Conservation (phyloP, 2,329 filamentous ascomycete genomes). For the Beauveria asiatica region DNA sequence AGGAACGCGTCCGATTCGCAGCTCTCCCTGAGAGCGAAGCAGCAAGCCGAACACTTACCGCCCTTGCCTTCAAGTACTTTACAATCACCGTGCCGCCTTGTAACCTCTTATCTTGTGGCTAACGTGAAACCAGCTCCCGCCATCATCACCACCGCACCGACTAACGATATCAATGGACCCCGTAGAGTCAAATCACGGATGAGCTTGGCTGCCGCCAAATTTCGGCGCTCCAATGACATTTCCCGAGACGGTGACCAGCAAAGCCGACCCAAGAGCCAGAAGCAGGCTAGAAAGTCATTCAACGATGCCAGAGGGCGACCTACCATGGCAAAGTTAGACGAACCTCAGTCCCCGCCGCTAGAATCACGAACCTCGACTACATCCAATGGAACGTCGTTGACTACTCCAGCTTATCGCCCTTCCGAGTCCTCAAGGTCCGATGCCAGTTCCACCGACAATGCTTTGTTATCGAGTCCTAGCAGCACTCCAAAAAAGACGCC, state of each 20-base stretch:
- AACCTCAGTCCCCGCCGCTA: constrained; percentile 34
- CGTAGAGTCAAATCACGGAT: constrained; percentile 50
- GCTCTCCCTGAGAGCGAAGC: constrained; percentile 65
- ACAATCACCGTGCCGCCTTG: constrained; percentile 13
- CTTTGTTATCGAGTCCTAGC: constrained; percentile 49
- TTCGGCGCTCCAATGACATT: constrained; percentile 44
- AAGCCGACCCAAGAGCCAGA: constrained; percentile 3
- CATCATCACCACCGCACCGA: constrained; percentile 91
- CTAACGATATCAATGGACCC: constrained; percentile 48
- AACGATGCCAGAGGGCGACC: constrained; percentile 30
- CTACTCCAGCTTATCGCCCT: constrained; percentile 36
- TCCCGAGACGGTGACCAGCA: constrained; percentile 19
- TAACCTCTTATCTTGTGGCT: constrained; percentile 16
- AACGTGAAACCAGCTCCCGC: constrained; percentile 42
- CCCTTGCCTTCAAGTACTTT: constrained; percentile 49
- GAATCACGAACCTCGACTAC: constrained; percentile 21
- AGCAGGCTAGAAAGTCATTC: constrained; percentile 32
- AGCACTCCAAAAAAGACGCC: constrained; percentile 51
- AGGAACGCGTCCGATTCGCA: constrained; percentile 92
- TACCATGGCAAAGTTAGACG: constrained; percentile 41
- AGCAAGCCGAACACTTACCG: constrained; percentile 50
- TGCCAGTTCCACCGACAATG: constrained; percentile 65
- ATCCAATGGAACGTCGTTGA: constrained; percentile 36
- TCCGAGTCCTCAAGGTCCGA: constrained; percentile 83
- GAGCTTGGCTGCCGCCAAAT: constrained; percentile 41